A percentile compares a stretch with the other conserved stretches of the same genome.
Evolutionary conservation across 306 rosid species (phyloP).

Genomic region (Cucurbita argyrosperma): DNA sequence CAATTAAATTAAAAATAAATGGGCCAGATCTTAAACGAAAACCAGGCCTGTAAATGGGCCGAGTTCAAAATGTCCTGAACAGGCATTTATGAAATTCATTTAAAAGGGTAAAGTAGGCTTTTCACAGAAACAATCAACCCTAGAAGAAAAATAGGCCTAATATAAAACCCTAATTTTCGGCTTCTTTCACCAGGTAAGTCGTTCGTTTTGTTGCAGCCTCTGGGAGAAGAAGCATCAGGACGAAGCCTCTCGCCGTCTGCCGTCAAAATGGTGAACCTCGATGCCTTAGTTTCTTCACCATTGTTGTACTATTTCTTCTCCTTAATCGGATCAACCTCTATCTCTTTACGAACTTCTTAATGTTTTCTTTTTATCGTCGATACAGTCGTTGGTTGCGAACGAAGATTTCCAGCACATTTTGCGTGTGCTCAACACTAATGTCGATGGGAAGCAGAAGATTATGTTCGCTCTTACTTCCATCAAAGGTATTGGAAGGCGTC

Average conservation of each 20-base stretch:
- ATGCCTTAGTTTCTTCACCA: not conserved
- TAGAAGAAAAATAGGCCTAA: not conserved
- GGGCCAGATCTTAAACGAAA: not conserved
- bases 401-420: slow-evolving; percentile 10
- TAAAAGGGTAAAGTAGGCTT: not conserved
- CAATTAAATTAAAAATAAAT: not conserved
- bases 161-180: not conserved
- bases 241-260: not conserved
- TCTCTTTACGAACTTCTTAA: not conserved
- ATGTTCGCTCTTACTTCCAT: slow-evolving; percentile 11
- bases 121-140: not conserved
- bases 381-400: slow-evolving; percentile 9
- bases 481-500: slow-evolving; percentile 13
- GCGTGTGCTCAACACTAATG: slow-evolving; percentile 11
- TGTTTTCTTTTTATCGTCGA: not conserved
- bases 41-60: not conserved
- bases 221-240: not conserved
- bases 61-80: not conserved
- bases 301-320: not conserved
- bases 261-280: not conserved
- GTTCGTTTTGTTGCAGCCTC: not conserved
- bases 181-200: not conserved
- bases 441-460: slow-evolving; percentile 12
- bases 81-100: not conserved
- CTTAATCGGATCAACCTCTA: not conserved